Evolutionary conservation across 75 land plant species (phyloP), one percentile per base, ranked within the genome.

Genomic region (Selaginella moellendorffii): DNA sequence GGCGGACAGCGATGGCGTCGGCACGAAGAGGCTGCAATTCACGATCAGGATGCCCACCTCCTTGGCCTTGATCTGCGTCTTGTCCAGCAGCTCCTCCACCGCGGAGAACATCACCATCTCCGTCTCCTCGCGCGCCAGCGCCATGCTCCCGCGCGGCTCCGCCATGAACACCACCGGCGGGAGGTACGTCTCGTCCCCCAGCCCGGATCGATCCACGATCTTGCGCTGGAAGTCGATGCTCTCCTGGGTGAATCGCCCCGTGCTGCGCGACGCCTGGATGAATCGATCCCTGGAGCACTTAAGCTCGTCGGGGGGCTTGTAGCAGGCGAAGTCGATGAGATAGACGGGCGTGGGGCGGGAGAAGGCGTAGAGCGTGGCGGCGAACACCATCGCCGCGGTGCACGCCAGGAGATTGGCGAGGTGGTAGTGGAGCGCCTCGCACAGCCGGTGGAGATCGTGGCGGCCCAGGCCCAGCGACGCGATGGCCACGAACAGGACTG

Each of bases 321-420:
- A 56, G 59, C 59, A 56, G 8, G 59, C 59, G n/a, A 56, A 56
- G 24, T 56, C 59, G 19, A 56, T 8, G 59, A 56, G 8, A 21
- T 56, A 56, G 59, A 56, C 59, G 8, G 8, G 8, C 8, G 59
- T 21, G 8, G 59, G 59, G 46, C 46, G 46, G 46, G 46, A 36
- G 77, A 84, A 62, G 83, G 78, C 74, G 68, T 66, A 66, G 23
- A 66, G 9, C 1, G 68, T 66, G 26, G 30, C 28, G 20, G 52
- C 68, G 30, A 66, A 66, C 60, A 66, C 68, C 8, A 66, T 31
- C 20, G 63, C 68, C 17, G 28, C 63, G 46, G 46, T 36, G 14
- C 46, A 36, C 14, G 14, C 46, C 46, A 36, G 46, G 10, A 36
- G 10, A 14, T 14, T 36, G 5, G 14, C 46, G 14, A 36, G 46